These are phyloP conservation scores for Heterobasidion irregulare DNA, from an alignment of 1,284 basidiomycete genomes.

Conservation along the genomic window DNA sequence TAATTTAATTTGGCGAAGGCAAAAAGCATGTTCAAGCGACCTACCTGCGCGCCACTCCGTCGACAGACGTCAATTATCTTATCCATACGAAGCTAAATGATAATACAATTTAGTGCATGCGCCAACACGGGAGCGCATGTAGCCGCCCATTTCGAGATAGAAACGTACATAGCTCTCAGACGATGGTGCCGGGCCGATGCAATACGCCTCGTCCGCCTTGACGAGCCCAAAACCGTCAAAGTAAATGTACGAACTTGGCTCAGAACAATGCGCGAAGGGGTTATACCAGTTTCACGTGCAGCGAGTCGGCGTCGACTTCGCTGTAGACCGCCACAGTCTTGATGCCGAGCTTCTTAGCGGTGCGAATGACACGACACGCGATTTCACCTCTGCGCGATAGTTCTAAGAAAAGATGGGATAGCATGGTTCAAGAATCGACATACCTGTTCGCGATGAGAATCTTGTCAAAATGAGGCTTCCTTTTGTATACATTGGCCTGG, in stretches of 20 bases:
- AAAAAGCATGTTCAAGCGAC: slow-evolving; percentile 7
- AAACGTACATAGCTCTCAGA: slow-evolving; percentile 78
- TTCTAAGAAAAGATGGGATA: not conserved
- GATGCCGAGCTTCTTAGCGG: slow-evolving; percentile 82
- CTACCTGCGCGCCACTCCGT: slow-evolving; percentile 78
- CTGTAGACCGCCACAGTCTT: slow-evolving; percentile 89
- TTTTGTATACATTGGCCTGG: not conserved
- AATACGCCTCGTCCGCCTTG: slow-evolving; percentile 93
- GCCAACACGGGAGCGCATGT: not conserved
- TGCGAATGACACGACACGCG: slow-evolving; percentile 87
- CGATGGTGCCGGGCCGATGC: slow-evolving; percentile 86
- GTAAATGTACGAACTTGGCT: too few relatives aligned
- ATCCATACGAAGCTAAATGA: slow-evolving; percentile 69
- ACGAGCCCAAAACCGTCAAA: not conserved
- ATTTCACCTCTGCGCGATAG: slow-evolving; percentile 72
- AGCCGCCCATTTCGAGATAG: not conserved
- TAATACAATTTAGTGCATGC: not conserved
- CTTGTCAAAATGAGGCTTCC: slow-evolving; percentile 67
- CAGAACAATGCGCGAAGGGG: not conserved
- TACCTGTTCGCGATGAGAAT: slow-evolving; percentile 82
- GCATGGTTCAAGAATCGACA: slow-evolving; percentile 2
- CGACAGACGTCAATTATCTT: slow-evolving; percentile 82
- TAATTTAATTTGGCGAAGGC: not conserved
- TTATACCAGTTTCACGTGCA: slow-evolving; percentile 70
- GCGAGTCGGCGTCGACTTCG: slow-evolving; percentile 69